Evolutionary conservation across 805 yeast genomes (phyloP).

Genomic region (Candida quercuum): DNA sequence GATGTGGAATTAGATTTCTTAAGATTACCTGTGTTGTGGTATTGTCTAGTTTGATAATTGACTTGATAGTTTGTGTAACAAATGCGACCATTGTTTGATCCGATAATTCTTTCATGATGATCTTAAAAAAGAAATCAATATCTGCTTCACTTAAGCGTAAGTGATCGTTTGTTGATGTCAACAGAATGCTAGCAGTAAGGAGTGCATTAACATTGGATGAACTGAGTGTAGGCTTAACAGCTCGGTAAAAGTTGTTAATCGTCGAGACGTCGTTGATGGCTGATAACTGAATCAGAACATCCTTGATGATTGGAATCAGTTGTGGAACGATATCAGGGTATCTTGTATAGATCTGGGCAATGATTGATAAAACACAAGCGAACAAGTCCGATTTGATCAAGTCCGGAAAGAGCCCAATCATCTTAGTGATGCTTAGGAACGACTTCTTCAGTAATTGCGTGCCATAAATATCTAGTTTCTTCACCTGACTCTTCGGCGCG

Average conservation of each 20-base stretch:
- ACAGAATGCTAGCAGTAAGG: constrained; percentile 38
- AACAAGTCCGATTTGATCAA: constrained; percentile 66
- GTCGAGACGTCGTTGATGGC: constrained; percentile 24
- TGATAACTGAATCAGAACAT: constrained; percentile 32
- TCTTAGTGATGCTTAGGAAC: constrained; percentile 49
- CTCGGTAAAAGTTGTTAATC: constrained; percentile 32
- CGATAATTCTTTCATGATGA: constrained; percentile 31
- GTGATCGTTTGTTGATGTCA: constrained; percentile 34
- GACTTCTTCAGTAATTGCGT: constrained; percentile 41
- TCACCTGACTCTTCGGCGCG: constrained; percentile 33
- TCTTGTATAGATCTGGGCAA: constrained; percentile 27
- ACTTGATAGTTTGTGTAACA: constrained; percentile 57
- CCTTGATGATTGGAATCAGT: constrained; percentile 46
- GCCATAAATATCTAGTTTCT: constrained; percentile 23
- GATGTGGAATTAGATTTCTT: constrained; percentile 39
- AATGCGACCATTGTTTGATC: constrained; percentile 33
- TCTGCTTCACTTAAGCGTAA: constrained; percentile 31
- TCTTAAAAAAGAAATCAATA: constrained; percentile 28
- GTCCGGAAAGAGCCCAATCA: constrained; percentile 61
- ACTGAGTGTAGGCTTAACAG: constrained; percentile 27
- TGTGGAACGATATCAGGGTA: constrained; percentile 40
- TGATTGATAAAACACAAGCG: constrained; percentile 59
- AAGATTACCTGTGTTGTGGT: constrained; percentile 33
- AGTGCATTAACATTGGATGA: constrained; percentile 30
- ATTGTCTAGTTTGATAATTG: constrained; percentile 35